phyloP scores from a whole-genome alignment of 306 rosid species.

The Urtica urens region DNA sequence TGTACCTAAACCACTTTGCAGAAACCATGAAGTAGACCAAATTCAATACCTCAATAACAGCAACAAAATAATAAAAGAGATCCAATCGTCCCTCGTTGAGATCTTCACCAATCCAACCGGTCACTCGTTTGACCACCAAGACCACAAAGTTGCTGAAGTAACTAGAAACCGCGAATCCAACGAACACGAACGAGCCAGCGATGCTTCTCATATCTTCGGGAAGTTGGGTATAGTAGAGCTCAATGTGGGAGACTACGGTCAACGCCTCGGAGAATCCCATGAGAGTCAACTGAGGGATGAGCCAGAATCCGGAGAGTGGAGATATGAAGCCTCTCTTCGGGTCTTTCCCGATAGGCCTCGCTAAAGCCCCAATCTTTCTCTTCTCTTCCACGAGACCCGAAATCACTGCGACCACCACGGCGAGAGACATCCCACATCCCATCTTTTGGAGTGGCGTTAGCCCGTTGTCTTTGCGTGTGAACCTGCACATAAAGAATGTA shows the following conservation, averaged over 20 bases:
- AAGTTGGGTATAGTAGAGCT: conserved; percentile 26
- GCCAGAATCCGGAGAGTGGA: conserved; percentile 27
- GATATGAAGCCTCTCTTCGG: conserved; percentile 19
- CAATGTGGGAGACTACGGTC: conserved; percentile 10
- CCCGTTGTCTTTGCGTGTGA: conserved; percentile 49
- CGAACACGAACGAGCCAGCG: conserved; percentile 20
- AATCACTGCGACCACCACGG: conserved; percentile 12
- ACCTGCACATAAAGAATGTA: too few species aligned
- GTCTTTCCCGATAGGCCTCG: conserved; percentile 10
- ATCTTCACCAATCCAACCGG: conserved; percentile 35
- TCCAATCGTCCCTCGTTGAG: conserved; percentile 51
- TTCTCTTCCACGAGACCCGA: conserved; percentile 24
- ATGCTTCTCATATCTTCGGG: conserved; percentile 36
- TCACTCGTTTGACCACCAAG: conserved; percentile 16
- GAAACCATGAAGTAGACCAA: conserved; percentile 34
- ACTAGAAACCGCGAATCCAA: conserved; percentile 23
- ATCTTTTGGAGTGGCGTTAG: conserved; percentile 63
- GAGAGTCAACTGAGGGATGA: conserved; percentile 25
- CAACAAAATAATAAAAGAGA: conserved; percentile 33
- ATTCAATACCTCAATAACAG: conserved; percentile 31
- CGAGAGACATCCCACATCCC: conserved; percentile 21
- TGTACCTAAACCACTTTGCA: conserved; percentile 55
- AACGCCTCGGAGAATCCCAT: conserved; percentile 28
- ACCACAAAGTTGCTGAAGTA: conserved; percentile 36
- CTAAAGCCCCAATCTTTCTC: conserved; percentile 15